These are phyloP conservation scores for Nothopassalora personata DNA, from an alignment of 2,329 filamentous ascomycete genomes.

Conservation along the genomic window DNA sequence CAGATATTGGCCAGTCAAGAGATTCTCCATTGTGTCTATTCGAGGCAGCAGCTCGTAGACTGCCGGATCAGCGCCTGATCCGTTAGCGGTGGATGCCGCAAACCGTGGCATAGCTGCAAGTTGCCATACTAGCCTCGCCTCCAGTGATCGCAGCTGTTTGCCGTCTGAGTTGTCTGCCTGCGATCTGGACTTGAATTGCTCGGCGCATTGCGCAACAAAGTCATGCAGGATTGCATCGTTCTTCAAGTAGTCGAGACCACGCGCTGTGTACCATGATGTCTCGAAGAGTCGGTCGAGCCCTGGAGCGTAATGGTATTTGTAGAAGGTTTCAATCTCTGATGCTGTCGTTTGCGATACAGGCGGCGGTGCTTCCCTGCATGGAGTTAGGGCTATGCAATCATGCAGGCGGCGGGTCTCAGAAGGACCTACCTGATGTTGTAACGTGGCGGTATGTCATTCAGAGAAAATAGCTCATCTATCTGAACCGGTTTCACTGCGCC, in stretches of 20 bases:
- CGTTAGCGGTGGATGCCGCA: conserved; percentile 37
- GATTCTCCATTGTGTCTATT: conserved; percentile 67
- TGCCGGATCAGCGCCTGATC: conserved; percentile 40
- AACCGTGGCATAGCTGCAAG: conserved; percentile 47
- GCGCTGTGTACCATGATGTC: conserved; percentile 69
- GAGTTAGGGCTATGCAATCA: neutral
- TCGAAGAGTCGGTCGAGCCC: conserved; percentile 74
- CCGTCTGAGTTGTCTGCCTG: conserved; percentile 16
- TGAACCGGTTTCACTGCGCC: conserved; percentile 45
- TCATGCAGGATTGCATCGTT: conserved; percentile 56
- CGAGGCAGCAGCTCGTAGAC: conserved; percentile 59
- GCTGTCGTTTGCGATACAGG: conserved; percentile 44
- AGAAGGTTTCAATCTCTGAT: conserved; percentile 68
- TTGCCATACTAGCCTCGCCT: conserved; percentile 57
- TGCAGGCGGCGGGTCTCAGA: neutral
- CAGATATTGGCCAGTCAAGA: conserved; percentile 68
- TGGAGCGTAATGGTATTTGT: conserved; percentile 68
- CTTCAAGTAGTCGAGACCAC: conserved; percentile 50
- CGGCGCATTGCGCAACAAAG: conserved; percentile 61
- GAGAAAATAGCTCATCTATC: conserved; percentile 66
- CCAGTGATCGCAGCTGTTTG: conserved; percentile 43
- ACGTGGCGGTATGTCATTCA: conserved; percentile 54
- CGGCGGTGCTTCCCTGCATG: conserved; percentile 28
- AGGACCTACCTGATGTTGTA: conserved; percentile 7
- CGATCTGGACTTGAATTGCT: conserved; percentile 31